phyloP scores from a whole-genome alignment of 179 eudicot genomes.

The Spergularia azorica region DNA sequence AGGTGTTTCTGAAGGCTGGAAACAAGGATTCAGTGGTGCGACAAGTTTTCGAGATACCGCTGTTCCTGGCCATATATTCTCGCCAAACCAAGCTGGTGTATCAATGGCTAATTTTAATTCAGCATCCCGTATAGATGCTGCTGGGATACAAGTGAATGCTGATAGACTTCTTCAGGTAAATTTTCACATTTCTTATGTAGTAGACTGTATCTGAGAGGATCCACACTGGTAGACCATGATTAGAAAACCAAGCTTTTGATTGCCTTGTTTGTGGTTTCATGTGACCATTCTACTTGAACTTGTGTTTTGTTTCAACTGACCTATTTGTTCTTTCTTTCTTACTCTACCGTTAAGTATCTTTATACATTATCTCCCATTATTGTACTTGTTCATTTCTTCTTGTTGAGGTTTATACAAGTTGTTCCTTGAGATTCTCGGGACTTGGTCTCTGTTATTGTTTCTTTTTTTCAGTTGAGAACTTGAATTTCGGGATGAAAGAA shows the following conservation, averaged over 20 bases:
- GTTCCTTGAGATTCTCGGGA: no score
- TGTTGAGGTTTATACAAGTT: no score
- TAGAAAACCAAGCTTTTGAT: neutral
- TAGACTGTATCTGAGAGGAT: neutral
- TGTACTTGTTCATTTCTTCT: no score
- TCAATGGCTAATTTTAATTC: constrained; percentile 30
- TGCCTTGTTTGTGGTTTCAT: neutral
- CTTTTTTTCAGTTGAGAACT: no score
- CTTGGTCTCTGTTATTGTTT: no score
- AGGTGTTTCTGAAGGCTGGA: constrained; percentile 55
- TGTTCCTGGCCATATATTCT: constrained; percentile 37
- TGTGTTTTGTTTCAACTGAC: neutral
- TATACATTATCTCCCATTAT: no score
- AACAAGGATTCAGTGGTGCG: constrained; percentile 47
- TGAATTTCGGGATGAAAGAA: no score
- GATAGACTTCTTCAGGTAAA: constrained; percentile 57
- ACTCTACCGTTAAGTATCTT: no score
- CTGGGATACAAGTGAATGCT: constrained; percentile 39
- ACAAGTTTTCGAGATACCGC: constrained; percentile 41
- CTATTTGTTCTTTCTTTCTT: constrained; percentile 7
- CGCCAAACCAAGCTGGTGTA: constrained; percentile 38
- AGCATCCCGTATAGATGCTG: constrained; percentile 39
- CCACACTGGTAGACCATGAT: constrained; percentile 1
- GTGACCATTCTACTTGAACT: neutral
- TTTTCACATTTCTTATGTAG: neutral